A percentile compares a stretch with the other conserved stretches of the same genome.
Conservation (phyloP, 768 basidiomycete genomes). For the Panaeolus cyanescens region DNA sequence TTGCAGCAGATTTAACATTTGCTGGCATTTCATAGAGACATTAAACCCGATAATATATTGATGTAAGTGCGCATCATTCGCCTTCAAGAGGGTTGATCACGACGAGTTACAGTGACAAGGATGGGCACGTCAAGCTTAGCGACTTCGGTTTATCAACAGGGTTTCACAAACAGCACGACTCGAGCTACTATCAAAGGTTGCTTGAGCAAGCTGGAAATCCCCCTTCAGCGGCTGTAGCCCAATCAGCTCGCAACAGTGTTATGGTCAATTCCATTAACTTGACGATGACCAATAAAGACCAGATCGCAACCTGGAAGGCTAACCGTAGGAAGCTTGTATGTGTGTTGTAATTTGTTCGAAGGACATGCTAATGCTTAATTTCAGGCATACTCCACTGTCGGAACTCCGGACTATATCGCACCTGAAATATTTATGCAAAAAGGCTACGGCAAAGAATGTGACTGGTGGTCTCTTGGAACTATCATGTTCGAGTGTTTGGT, state of each 20-base stretch:
- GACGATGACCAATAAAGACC: slow-evolving; percentile 91
- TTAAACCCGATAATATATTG: slow-evolving; percentile 95
- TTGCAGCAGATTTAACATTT: neutral
- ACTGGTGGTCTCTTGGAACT: slow-evolving; percentile 99
- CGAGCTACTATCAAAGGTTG: slow-evolving; percentile 89
- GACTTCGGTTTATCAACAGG: slow-evolving; percentile 99
- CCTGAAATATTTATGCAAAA: slow-evolving; percentile 96
- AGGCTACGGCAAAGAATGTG: slow-evolving; percentile 98
- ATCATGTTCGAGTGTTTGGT: slow-evolving; percentile 99
- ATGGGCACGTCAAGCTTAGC: slow-evolving; percentile 96
- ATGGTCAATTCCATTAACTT: slow-evolving; percentile 97
- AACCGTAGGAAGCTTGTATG: slow-evolving; percentile 92
- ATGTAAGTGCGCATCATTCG: slow-evolving; percentile 35
- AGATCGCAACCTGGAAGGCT: slow-evolving; percentile 98
- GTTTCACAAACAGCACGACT: slow-evolving; percentile 97
- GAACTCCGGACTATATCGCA: slow-evolving; percentile 95
- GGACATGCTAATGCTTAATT: slow-evolving; percentile 4
- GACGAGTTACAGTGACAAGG: slow-evolving; percentile 62
- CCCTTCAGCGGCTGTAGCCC: slow-evolving; percentile 39
- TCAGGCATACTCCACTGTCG: slow-evolving; percentile 96
- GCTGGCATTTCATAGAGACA: slow-evolving; percentile 62
- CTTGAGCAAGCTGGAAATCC: slow-evolving; percentile 66
- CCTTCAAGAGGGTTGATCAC: neutral
- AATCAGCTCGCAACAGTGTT: slow-evolving; percentile 83
- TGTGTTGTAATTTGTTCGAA: slow-evolving; percentile 19